Evolutionary conservation across 495 filamentous ascomycete species (phyloP), one percentile per base, ranked within the genome.

Genomic region (Xylaria castorea): DNA sequence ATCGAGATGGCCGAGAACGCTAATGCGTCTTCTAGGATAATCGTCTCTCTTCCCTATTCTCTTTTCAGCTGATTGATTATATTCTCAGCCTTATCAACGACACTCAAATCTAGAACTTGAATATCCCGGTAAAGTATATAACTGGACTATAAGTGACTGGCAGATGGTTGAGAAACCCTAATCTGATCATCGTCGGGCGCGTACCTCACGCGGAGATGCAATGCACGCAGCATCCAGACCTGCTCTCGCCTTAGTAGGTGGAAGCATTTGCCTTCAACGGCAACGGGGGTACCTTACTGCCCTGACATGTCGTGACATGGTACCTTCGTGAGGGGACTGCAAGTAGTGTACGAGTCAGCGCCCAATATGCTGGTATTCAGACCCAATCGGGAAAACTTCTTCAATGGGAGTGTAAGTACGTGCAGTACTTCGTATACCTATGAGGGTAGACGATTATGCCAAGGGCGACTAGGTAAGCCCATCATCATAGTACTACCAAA

Each of bases 391-490:
- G 34, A 50, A n/a, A 36, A 55, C 25, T 64, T 18, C 32, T 18
- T 46, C 60, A 34, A 64, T 64, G 30, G 42, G 57, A 70, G n/a
- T 20, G 44, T 44, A n/a, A n/a, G n/a, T n/a, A 44, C 34, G 46
- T 36, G 40, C 20, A 4, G 44, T n/a, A n/a, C n/a, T n/a, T n/a
- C n/a, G n/a, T 53, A 61, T 38, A 38, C 34, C 5, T 66, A 32
- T 27, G 48, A 67, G 65, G 51, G 36, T 20, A 20, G 50, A 34
- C 14, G 60, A 18, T 3, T 12, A 27, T 55, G 57, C 57, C 12
- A 48, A 69, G 53, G 12, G 51, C 25, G 53, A 46, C 51, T 16
- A 53, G 69, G 16, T 16, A 62, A 65, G 60, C 69, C 48, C 60
- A 25, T 64, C 48, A 65, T 65, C 44, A 40, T 20, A 42, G 38